Base-by-base conservation (phyloP, 768 basidiomycete genomes). In the Mycena filopes region DNA sequence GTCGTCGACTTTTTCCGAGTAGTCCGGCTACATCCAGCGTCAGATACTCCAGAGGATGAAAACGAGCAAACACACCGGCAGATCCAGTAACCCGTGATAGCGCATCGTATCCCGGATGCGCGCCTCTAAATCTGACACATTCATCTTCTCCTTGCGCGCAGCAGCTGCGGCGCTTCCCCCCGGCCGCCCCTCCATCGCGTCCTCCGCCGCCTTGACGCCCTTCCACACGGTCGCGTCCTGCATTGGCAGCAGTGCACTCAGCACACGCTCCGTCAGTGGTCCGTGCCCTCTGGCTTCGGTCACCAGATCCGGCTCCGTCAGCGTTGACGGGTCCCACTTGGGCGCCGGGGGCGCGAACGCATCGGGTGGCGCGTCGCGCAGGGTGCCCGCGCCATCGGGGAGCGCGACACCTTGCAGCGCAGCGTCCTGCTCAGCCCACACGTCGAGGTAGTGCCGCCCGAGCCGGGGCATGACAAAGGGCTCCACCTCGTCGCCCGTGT, bases 401-500 rank as follows among this genome's bases (percentile, higher is more conserved):
- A 71, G 43, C 4, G 66, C 69, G 26, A 78, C 77, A 28, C 81
- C 83, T 59, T 82, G 80, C n/a, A 83, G 58, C 13, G 82, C 81
- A 10, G 81, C 83, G 75, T 99, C 97, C 73, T 94, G 89, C 71
- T 98, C 95, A 67, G 96, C 96, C 96, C 97, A 99, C 0, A 90
- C 83, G 55, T 97, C 93, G 36, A 88, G 80, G 72, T 98, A 99
- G 78, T 97, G 96, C 69, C 89, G 83, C 23, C 86, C 97, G 1
- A 98, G 85, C 60, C 91, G 87, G 29, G 97, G 97, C 78, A 96
- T 87, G 36, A 94, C 78, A 72, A 87, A 98, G 0, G 94, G 91
- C 61, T 95, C 93, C 11, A 93, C 82, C 66, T 98, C 96, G 72
- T 98, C 96, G n/a, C 87, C 93, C 13, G 90, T 90, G 72, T 93